Evolutionary conservation across 108 stramenopile species (phyloP).

Genomic region (Cyclotella baltica): DNA sequence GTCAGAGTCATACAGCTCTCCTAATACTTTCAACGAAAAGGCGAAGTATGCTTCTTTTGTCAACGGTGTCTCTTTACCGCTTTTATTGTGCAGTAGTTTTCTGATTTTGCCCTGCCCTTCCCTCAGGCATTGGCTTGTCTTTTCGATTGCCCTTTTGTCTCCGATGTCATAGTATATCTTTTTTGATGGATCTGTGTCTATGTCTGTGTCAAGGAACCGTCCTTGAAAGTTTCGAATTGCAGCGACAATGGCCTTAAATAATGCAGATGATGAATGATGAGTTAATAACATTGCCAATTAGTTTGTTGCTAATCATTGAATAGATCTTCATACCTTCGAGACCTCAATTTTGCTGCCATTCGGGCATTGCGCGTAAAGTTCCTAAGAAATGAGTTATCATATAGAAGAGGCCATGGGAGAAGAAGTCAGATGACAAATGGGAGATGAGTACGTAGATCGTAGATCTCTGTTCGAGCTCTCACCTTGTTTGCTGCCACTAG

Average conservation of each 20-base stretch:
- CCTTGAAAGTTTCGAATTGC: slow-evolving; percentile 23
- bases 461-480: neutral
- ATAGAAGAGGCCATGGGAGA: neutral
- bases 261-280: neutral
- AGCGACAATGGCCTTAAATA: slow-evolving; percentile 32
- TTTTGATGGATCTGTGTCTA: slow-evolving; percentile 26
- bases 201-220: slow-evolving; percentile 75
- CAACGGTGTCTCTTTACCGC: neutral
- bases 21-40: neutral
- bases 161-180: slow-evolving; percentile 77
- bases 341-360: slow-evolving; percentile 19
- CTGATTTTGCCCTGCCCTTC: slow-evolving; percentile 72
- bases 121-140: slow-evolving; percentile 82
- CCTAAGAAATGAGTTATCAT: neutral
- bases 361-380: slow-evolving; percentile 15
- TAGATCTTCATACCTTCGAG: too few relatives aligned
- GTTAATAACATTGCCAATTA: too few relatives aligned
- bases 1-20: neutral
- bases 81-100: slow-evolving; percentile 18
- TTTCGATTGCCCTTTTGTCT: slow-evolving; percentile 73
- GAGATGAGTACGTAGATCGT: neutral
- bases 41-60: neutral
- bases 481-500: slow-evolving; percentile 27
- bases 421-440: neutral
- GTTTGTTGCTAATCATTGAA: too few relatives aligned